phyloP scores from a whole-genome alignment of 352 stramenopile species.

The Phytopythium sindhum region DNA sequence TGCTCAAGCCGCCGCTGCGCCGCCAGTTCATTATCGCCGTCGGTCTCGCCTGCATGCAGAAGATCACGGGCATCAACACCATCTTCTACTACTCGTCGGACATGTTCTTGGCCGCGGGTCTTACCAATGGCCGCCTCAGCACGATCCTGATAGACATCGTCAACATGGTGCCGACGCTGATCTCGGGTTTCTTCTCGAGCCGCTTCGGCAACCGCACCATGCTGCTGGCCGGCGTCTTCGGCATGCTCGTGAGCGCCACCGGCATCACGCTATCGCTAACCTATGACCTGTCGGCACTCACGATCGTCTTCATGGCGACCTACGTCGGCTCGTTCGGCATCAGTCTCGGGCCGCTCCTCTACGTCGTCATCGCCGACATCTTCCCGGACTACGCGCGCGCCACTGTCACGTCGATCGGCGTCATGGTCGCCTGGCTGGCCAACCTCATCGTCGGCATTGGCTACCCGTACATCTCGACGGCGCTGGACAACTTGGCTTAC shows the following conservation, averaged over 20 bases:
- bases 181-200: conserved; percentile 23
- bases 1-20: conserved; percentile 21
- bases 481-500: conserved; percentile 28
- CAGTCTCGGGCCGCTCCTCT: conserved; percentile 34
- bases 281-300: conserved; percentile 21
- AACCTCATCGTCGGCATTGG: conserved; percentile 48
- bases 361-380: conserved; percentile 40
- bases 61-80: conserved; percentile 55
- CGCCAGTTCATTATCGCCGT: conserved; percentile 38
- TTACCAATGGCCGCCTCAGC: conserved; percentile 28
- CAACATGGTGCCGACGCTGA: conserved; percentile 31
- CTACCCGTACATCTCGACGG: conserved; percentile 39
- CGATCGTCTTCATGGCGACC: conserved; percentile 35
- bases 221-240: conserved; percentile 24
- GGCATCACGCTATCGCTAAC: conserved; percentile 34
- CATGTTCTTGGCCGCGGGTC: conserved; percentile 31
- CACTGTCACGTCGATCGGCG: conserved; percentile 26
- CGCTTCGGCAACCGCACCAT: conserved; percentile 34
- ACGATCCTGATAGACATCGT: conserved; percentile 36
- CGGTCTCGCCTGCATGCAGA: conserved; percentile 29
- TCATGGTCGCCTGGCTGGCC: conserved; percentile 28
- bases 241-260: conserved; percentile 33
- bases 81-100: conserved; percentile 55
- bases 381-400: conserved; percentile 40
- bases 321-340: conserved; percentile 30